Percentiles rank a stretch among this genome's conserved stretches.
These are phyloP conservation scores for Termitomyces sp. DNA, from an alignment of 768 basidiomycete species.

Conservation along the genomic window DNA sequence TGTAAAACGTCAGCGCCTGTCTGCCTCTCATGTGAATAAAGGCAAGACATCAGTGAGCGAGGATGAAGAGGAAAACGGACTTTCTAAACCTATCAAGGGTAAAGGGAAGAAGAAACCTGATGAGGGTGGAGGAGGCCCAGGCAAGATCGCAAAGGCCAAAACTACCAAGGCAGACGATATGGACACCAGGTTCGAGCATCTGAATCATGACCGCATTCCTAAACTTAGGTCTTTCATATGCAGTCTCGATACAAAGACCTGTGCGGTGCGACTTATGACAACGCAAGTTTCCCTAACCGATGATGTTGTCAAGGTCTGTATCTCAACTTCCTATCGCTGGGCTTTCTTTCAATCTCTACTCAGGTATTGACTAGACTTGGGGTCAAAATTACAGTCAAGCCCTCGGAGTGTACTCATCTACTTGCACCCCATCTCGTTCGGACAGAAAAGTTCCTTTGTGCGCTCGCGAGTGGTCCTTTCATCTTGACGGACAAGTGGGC, in stretches of 20 bases:
- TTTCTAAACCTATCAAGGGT: slow-evolving; percentile 10
- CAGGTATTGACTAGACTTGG: slow-evolving; percentile 65
- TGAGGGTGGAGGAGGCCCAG: slow-evolving; percentile 7
- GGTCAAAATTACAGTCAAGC: slow-evolving; percentile 52
- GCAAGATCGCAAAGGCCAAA: slow-evolving; percentile 7
- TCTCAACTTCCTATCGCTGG: not conserved
- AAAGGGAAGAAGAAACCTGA: slow-evolving; percentile 20
- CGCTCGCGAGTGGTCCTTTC: slow-evolving; percentile 55
- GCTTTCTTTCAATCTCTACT: not conserved
- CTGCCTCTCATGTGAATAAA: slow-evolving; percentile 11
- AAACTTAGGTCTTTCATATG: not conserved
- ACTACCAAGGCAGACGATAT: slow-evolving; percentile 13
- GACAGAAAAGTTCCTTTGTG: slow-evolving; percentile 86
- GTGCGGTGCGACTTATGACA: slow-evolving; percentile 49
- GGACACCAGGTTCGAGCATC: slow-evolving; percentile 7
- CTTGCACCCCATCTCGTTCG: slow-evolving; percentile 63
- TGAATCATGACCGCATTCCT: not conserved
- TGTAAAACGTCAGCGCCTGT: slow-evolving; percentile 7
- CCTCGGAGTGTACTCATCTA: slow-evolving; percentile 75
- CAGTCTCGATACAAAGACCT: slow-evolving; percentile 7
- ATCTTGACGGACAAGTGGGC: slow-evolving; percentile 71
- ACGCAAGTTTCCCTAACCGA: slow-evolving; percentile 60
- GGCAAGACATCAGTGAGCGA: slow-evolving; percentile 6
- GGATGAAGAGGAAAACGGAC: slow-evolving; percentile 7
- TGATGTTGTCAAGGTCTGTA: slow-evolving; percentile 51